A percentile compares a stretch with the other conserved stretches of the same genome.
These are phyloP conservation scores for Pterulicium gracile DNA, from an alignment of 1,284 basidiomycete species.

Conservation along the genomic window DNA sequence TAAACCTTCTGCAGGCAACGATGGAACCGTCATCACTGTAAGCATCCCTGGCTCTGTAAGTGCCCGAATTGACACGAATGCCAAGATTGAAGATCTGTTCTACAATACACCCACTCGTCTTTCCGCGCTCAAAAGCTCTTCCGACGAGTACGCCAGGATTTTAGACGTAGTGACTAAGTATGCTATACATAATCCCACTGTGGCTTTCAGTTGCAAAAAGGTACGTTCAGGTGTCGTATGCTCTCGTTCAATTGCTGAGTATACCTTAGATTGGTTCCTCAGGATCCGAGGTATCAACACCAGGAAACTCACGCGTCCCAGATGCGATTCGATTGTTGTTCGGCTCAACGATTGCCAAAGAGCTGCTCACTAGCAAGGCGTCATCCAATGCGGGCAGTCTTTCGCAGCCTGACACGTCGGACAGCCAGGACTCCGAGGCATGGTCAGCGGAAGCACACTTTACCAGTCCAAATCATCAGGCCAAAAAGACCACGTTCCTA, in stretches of 20 bases:
- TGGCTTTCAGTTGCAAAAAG: slow-evolving; percentile 90
- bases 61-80: slow-evolving; percentile 6
- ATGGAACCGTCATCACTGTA: slow-evolving; percentile 86
- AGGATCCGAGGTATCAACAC: slow-evolving; percentile 78
- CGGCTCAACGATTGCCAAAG: slow-evolving; percentile 72
- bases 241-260: slow-evolving; percentile 1
- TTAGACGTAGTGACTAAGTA: slow-evolving; percentile 94
- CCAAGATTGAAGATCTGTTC: slow-evolving; percentile 89
- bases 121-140: slow-evolving; percentile 73
- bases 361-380: slow-evolving; percentile 48
- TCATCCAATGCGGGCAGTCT: slow-evolving; percentile 9
- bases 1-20: slow-evolving; percentile 86
- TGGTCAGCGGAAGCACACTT: slow-evolving; percentile 73
- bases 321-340: slow-evolving; percentile 73
- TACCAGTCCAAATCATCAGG: slow-evolving; percentile 85
- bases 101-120: slow-evolving; percentile 89
- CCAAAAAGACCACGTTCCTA: slow-evolving; percentile 77
- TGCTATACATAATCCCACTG: slow-evolving; percentile 83
- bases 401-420: slow-evolving; percentile 16
- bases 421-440: slow-evolving; percentile 26
- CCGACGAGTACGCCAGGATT: slow-evolving; percentile 90
- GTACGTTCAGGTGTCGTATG: slow-evolving; percentile 23
- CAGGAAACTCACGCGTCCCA: slow-evolving; percentile 17
- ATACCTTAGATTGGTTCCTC: slow-evolving; percentile 50
- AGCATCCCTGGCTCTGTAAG: slow-evolving; percentile 13